Percentiles rank a stretch among this genome's conserved stretches.
Conservation (phyloP, 148 eudicot species). For the Chenopodium album region DNA sequence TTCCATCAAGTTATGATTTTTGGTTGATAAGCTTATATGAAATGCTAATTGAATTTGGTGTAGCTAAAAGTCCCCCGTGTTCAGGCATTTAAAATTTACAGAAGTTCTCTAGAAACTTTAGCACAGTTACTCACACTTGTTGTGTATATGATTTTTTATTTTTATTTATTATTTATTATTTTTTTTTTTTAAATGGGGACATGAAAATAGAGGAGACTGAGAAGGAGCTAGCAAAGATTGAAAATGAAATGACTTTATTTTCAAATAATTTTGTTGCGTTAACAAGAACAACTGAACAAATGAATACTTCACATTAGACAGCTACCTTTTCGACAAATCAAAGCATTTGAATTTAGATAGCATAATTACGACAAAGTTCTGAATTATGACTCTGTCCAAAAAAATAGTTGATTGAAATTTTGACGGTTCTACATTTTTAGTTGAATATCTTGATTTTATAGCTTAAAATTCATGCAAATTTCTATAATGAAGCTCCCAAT, state of each 20-base stretch:
- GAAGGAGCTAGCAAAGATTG: background rate
- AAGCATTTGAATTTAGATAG: background rate
- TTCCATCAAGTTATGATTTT: background rate
- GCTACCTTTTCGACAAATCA: background rate
- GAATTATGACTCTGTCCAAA: background rate
- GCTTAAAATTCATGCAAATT: background rate
- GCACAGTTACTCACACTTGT: background rate
- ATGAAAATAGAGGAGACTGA: background rate
- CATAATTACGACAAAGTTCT: background rate
- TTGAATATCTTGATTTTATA: background rate
- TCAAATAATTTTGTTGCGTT: background rate
- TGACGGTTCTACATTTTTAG: background rate
- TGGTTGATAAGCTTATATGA: background rate
- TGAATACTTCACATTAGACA: no score
- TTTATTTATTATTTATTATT: no score
- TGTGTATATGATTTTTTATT: no score
- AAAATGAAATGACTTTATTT: background rate
- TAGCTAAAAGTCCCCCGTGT: background rate
- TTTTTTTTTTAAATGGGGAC: no score
- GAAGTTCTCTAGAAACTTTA: background rate
- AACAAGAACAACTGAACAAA: no score
- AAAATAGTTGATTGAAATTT: no score
- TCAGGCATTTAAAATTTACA: background rate
- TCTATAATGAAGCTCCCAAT: background rate
- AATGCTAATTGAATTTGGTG: background rate